These are phyloP conservation scores for Blepharisma undulans DNA, from an alignment of 169 alveolate species.

Conservation along the genomic window DNA sequence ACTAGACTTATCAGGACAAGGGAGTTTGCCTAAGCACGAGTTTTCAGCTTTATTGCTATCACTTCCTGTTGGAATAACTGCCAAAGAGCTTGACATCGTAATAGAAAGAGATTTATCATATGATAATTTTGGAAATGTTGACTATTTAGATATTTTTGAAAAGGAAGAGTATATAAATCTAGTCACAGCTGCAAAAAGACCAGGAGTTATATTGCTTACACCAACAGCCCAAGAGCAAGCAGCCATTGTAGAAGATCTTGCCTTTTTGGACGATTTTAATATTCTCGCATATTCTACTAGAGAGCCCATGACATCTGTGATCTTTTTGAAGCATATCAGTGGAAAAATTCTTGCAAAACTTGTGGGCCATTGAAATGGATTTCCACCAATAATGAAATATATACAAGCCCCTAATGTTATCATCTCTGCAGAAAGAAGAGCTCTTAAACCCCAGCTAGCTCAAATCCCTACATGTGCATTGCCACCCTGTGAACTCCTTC, in stretches of 20 bases:
- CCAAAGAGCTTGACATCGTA: neutral
- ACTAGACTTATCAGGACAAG: neutral
- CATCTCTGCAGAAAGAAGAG: slow-evolving; percentile 28
- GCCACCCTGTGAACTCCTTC: slow-evolving; percentile 48
- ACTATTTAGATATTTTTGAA: slow-evolving; percentile 22
- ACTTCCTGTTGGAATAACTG: slow-evolving; percentile 1
- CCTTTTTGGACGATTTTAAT: neutral
- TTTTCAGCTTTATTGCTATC: neutral
- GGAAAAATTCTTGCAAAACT: slow-evolving; percentile 12
- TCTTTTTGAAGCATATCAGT: neutral
- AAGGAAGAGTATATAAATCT: neutral
- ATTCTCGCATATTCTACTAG: slow-evolving; percentile 3
- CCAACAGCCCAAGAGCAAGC: neutral
- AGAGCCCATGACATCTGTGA: neutral
- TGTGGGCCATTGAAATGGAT: neutral
- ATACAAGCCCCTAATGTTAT: neutral
- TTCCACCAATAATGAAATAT: slow-evolving; percentile 14
- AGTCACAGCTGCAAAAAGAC: neutral
- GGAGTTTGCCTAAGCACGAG: slow-evolving; percentile 4
- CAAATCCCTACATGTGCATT: neutral
- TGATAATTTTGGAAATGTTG: neutral
- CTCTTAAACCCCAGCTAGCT: neutral
- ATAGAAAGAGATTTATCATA: neutral
- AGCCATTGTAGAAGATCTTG: slow-evolving; percentile 36
- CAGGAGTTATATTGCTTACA: neutral